These are phyloP conservation scores for Coniochaeta sp. DNA, from an alignment of 2,329 filamentous ascomycete species.

Conservation along the genomic window DNA sequence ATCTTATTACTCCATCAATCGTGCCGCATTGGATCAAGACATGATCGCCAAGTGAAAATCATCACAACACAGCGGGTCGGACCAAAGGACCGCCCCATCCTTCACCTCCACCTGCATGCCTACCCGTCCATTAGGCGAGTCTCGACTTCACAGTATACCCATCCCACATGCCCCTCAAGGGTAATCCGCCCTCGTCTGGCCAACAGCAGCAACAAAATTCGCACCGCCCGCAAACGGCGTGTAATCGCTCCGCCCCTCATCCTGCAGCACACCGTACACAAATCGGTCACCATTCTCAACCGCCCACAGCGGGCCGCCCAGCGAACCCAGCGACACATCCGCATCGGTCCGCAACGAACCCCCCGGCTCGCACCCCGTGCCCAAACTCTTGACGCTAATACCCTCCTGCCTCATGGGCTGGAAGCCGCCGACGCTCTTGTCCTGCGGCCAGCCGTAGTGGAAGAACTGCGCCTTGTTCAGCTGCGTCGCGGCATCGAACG, in stretches of 20 bases:
- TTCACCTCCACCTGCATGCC: too few relatives aligned
- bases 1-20: too few relatives aligned
- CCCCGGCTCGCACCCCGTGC: neutral
- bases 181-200: neutral
- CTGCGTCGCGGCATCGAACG: slow-evolving; percentile 25
- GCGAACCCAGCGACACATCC: neutral
- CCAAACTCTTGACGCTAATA: neutral
- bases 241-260: neutral
- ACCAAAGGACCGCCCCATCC: too few relatives aligned
- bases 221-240: neutral
- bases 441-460: neutral
- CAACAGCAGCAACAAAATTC: neutral
- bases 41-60: too few relatives aligned
- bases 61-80: too few relatives aligned
- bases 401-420: neutral
- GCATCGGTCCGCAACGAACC: neutral
- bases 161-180: too few relatives aligned
- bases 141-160: too few relatives aligned
- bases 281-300: neutral
- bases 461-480: slow-evolving; percentile 30
- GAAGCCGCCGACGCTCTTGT: neutral
- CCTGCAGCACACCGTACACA: neutral
- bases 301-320: neutral
- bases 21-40: too few relatives aligned
- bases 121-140: too few relatives aligned